phyloP scores from a whole-genome alignment of 1,284 basidiomycete genomes.

The Melampsora larici-populina region DNA sequence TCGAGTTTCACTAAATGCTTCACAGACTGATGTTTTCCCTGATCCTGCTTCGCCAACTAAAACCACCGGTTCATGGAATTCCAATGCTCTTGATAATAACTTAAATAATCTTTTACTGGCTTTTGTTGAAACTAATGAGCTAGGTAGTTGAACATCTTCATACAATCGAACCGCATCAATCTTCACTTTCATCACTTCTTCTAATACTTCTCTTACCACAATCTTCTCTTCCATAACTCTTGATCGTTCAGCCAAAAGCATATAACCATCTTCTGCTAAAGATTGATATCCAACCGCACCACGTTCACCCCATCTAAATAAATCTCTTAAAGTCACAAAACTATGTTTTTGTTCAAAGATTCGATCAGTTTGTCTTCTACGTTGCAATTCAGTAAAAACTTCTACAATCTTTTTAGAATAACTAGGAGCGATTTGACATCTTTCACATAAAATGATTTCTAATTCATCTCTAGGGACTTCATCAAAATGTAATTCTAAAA shows the following conservation, averaged over 20 bases:
- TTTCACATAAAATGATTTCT: slow-evolving; percentile 83
- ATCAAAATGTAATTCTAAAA: slow-evolving; percentile 95
- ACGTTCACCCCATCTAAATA: slow-evolving; percentile 94
- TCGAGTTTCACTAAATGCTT: slow-evolving; percentile 73
- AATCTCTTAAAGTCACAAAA: slow-evolving; percentile 91
- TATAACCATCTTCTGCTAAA: slow-evolving; percentile 86
- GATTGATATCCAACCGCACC: slow-evolving; percentile 81
- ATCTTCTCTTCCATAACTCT: slow-evolving; percentile 78
- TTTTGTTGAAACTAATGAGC: slow-evolving; percentile 76
- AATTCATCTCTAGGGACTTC: slow-evolving; percentile 93
- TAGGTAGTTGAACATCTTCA: slow-evolving; percentile 49
- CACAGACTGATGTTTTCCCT: slow-evolving; percentile 96
- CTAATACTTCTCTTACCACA: slow-evolving; percentile 87
- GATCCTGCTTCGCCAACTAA: slow-evolving; percentile 98
- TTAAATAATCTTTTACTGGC: slow-evolving; percentile 89
- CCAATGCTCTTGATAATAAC: slow-evolving; percentile 75
- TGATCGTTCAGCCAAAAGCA: slow-evolving; percentile 84
- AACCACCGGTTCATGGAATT: slow-evolving; percentile 88
- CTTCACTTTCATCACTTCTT: slow-evolving; percentile 80
- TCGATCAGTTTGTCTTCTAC: slow-evolving; percentile 79
- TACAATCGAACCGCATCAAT: slow-evolving; percentile 61
- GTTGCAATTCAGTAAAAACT: slow-evolving; percentile 91
- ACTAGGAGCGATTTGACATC: slow-evolving; percentile 84
- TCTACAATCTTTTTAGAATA: slow-evolving; percentile 85
- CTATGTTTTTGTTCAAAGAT: slow-evolving; percentile 98